Evolutionary conservation across 2,329 filamentous ascomycete genomes (phyloP), one percentile per base, ranked within the genome.

Genomic region (Cercospora canescens): DNA sequence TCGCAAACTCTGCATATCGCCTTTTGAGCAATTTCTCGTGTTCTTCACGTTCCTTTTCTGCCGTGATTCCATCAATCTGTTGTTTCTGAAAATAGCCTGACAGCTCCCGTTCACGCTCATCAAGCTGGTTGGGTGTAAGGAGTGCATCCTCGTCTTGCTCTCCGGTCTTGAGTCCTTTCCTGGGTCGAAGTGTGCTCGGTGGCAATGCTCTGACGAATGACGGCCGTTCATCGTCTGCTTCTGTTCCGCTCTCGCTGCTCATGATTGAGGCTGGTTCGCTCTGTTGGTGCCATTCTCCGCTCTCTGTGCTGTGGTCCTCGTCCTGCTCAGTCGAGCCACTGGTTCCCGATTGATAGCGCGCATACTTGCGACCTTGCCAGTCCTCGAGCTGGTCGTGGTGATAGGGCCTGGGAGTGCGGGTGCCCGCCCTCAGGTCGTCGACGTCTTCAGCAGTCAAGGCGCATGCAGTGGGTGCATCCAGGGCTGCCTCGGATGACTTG

Each of bases 1-100:
- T 94, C 57, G 87, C 93, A 74, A 98, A 91, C 30, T 97, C 97
- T 76, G 91, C 93, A 16, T 94, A 94, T 81, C 97, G 95, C 78
- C 81, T 92, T 71, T 90, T 96, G 21, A 90, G 90, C 58, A 93
- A 92, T 64, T 91, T 88, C 66, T 78, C 79, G 18, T 77, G 77
- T 69, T 81, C 81, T 24, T 80, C 81, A 63, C 86, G 83, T 14
- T 74, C 73, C 55, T 77, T 75, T 41, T 74, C 76, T 28, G 76
- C 79, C 37, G 75, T 76, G 63, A 78, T 78, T 9, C 77, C 64
- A 37, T 65, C 65, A 48, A 63, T 66, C 37, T 61, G 26, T 48
- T 70, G 64, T 34, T 67, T 61, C 12, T 75, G 71, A 60, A 82
- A 81, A 69, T 80, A 82, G 37, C 73, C 77, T 37, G 73, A 65